Base-by-base conservation (phyloP, 371 early-diverging fungal genomes). In the Rhizopus microsporus region DNA sequence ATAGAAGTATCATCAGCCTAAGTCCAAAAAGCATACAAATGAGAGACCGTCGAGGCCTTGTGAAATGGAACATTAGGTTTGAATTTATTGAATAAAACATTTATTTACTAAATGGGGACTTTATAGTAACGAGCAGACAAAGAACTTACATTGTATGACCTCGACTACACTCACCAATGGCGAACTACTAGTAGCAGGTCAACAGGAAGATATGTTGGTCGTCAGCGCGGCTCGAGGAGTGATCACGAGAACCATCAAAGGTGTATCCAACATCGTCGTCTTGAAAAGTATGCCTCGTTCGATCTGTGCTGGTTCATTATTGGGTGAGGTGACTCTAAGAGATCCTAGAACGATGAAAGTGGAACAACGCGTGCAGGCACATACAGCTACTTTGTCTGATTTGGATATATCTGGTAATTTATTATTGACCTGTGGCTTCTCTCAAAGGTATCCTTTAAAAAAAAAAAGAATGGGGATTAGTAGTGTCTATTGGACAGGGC, bases 361-460 rank as follows among this genome's bases (percentile, higher is more conserved):
- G 1, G 90, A 91, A 62, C 87, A 89, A 46, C 58, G 82, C 35
- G 80, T 91, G 39, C 81, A 86, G 51, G 91, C 91, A 5, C 91
- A 93, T 62, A 83, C 89, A 16, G 92, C 91, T 7, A 85, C 86
- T 1, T 70, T 93, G 13, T 84, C 88, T 0, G 89, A 88, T 70
- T 69, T 93, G 46, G 92, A 92, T 64, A 82, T 90, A 1, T 78
- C 84, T 13, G 91, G 90, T 13, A 88, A 90, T 63, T 62, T 86
- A 35, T 64, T 93, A 46, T 64, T 89, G 7, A 92, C 91, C 0
- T 90, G 92, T 68, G 93, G 93, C 7, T 92, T 86, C 66, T 90
- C 91, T 5, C 80, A 78, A 60, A 61, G 80, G 83, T 81, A 69
- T 39, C 13, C n/a, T 49, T n/a, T 38, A 30, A 44, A 35, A 51